phyloP scores from a whole-genome alignment of 768 basidiomycete species.

The Austroboletus festivus region DNA sequence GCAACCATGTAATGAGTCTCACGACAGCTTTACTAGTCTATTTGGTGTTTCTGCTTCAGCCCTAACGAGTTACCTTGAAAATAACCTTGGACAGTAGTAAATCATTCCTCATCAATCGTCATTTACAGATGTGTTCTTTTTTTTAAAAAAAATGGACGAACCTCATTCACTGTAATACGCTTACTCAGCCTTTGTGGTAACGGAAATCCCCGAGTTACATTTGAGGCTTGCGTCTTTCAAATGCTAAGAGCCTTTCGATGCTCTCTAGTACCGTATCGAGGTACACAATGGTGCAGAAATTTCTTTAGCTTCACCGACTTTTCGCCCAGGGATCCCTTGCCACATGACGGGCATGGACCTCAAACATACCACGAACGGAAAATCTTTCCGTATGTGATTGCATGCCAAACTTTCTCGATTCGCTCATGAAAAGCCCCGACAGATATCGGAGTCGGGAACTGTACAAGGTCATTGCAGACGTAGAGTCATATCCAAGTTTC shows the following conservation, averaged over 20 bases:
- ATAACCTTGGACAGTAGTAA: too few relatives aligned
- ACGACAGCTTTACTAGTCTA: too few relatives aligned
- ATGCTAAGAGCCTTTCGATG: background rate
- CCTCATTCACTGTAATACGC: too few relatives aligned
- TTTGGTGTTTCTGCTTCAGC: too few relatives aligned
- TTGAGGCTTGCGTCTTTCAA: too few relatives aligned
- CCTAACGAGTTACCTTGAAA: too few relatives aligned
- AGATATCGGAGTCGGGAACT: slow-evolving; percentile 80
- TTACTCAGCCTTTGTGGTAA: too few relatives aligned
- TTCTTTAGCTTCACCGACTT: slow-evolving; percentile 35
- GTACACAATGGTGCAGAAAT: background rate
- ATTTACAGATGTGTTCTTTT: too few relatives aligned
- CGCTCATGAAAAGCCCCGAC: slow-evolving; percentile 10
- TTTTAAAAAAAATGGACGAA: too few relatives aligned
- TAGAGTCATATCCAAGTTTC: slow-evolving; percentile 81
- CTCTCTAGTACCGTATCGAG: background rate
- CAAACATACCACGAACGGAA: slow-evolving; percentile 81
- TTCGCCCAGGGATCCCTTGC: slow-evolving; percentile 42
- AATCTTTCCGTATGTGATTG: slow-evolving; percentile 76
- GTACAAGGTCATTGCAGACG: slow-evolving; percentile 84
- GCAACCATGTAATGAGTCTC: too few relatives aligned
- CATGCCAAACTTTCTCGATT: slow-evolving; percentile 4
- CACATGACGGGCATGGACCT: slow-evolving; percentile 31
- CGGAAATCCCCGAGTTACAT: too few relatives aligned
- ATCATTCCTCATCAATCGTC: too few relatives aligned